Evolutionary conservation across 176 grass and related monocot genomes (phyloP).

Genomic region (Zoysia japonica): DNA sequence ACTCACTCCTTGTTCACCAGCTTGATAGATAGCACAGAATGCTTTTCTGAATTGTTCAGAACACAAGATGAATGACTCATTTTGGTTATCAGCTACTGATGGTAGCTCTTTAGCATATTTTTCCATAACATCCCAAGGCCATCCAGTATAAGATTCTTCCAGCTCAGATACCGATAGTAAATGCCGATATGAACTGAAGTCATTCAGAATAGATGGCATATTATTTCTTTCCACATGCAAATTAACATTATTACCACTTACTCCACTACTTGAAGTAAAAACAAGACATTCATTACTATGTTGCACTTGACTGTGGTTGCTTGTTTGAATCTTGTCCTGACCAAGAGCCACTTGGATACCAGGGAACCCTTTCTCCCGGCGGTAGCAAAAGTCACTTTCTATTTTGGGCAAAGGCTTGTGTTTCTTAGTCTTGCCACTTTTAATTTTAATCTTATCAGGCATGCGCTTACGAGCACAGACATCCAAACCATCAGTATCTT

Average conservation of each 20-base stretch:
- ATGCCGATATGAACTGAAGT: constrained; percentile 46
- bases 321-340: constrained; percentile 50
- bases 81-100: constrained; percentile 38
- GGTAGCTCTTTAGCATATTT: constrained; percentile 48
- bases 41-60: constrained; percentile 66
- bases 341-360: constrained; percentile 69
- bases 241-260: constrained; percentile 36
- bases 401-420: constrained; percentile 58
- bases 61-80: constrained; percentile 50
- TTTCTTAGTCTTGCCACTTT: constrained; percentile 60
- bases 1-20: constrained; percentile 77
- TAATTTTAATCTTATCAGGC: constrained; percentile 49
- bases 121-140: constrained; percentile 77
- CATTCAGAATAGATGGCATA: constrained; percentile 9
- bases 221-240: constrained; percentile 25
- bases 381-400: constrained; percentile 60
- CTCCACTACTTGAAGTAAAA: constrained; percentile 45
- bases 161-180: constrained; percentile 48
- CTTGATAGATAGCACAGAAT: constrained; percentile 61
- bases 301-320: constrained; percentile 20
- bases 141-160: constrained; percentile 55
- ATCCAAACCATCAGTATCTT: constrained; percentile 33
- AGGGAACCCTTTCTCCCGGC: constrained; percentile 92
- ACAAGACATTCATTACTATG: constrained; percentile 48
- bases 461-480: constrained; percentile 50